A percentile compares a stretch with the other conserved stretches of the same genome.
Conservation (phyloP, 768 basidiomycete species). For the Baorangia bicolor region DNA sequence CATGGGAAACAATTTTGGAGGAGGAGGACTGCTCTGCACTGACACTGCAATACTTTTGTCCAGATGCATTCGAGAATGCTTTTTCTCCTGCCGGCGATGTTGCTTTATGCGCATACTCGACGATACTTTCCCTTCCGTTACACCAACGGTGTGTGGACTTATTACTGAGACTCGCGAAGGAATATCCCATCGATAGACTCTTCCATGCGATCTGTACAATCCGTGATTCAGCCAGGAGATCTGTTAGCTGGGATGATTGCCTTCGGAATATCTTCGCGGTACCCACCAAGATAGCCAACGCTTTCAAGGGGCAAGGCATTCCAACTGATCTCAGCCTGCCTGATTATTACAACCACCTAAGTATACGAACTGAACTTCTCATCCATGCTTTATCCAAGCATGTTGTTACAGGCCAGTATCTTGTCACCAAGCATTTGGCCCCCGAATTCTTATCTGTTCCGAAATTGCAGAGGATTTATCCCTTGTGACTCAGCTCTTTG, state of each 20-base stretch:
- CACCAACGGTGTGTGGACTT: conserved; percentile 49
- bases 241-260: conserved; percentile 71
- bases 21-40: conserved; percentile 47
- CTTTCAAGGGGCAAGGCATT: conserved; percentile 43
- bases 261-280: conserved; percentile 63
- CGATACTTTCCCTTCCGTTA: conserved; percentile 53
- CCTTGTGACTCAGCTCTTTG: conserved; percentile 51
- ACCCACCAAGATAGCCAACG: conserved; percentile 80
- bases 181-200: conserved; percentile 71
- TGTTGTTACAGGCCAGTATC: conserved; percentile 41
- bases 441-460: conserved; percentile 31
- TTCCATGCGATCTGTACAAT: conserved; percentile 49
- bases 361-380: conserved; percentile 51
- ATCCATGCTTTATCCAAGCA: conserved; percentile 44
- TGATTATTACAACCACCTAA: conserved; percentile 53
- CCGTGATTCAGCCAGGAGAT: conserved; percentile 25
- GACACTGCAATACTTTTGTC: conserved; percentile 72
- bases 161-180: conserved; percentile 51
- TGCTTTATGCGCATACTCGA: conserved; percentile 61
- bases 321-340: conserved; percentile 56
- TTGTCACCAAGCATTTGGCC: conserved; percentile 1
- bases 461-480: conserved; percentile 32
- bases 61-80: conserved; percentile 56
- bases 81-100: conserved; percentile 50
- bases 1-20: conserved; percentile 61